phyloP scores from a whole-genome alignment of 352 stramenopile species.

The Pythium coloratum region DNA sequence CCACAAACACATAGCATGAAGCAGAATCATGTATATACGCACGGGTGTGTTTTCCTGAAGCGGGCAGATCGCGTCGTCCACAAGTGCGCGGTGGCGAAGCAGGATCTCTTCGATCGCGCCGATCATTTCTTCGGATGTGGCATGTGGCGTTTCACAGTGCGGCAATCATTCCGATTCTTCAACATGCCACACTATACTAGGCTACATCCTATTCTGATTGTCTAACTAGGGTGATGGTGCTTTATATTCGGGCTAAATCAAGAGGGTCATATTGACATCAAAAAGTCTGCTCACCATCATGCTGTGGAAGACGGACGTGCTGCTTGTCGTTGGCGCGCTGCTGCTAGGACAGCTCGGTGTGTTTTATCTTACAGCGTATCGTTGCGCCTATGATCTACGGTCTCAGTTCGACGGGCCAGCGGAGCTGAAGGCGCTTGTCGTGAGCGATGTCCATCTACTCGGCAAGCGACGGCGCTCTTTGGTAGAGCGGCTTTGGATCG shows the following conservation, averaged over 20 bases:
- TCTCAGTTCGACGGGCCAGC: too few species aligned
- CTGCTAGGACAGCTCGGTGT: conserved; percentile 48
- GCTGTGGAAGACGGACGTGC: conserved; percentile 16
- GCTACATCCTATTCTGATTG: background rate
- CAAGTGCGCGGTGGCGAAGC: conserved; percentile 36
- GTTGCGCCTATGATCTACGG: background rate
- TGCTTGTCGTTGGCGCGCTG: conserved; percentile 26
- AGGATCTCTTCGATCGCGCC: conserved; percentile 49
- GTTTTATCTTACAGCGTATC: conserved; percentile 60
- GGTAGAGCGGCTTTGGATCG: conserved; percentile 67
- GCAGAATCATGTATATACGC: background rate
- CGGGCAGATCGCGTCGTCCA: conserved; percentile 36
- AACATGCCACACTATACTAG: conserved; percentile 1
- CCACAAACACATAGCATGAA: background rate
- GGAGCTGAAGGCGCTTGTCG: conserved; percentile 46
- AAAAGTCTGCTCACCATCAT: background rate
- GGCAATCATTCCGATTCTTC: background rate
- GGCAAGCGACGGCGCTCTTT: conserved; percentile 58
- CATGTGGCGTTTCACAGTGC: conserved; percentile 11
- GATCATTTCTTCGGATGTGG: conserved; percentile 7
- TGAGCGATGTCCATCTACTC: conserved; percentile 76
- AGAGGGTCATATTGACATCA: background rate
- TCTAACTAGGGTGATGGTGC: background rate
- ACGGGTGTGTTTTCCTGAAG: conserved; percentile 41
- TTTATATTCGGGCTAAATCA: background rate